Evolutionary conservation across 2,329 filamentous ascomycete species (phyloP), one percentile per base, ranked within the genome.

Genomic region (Nemania bipapillata): DNA sequence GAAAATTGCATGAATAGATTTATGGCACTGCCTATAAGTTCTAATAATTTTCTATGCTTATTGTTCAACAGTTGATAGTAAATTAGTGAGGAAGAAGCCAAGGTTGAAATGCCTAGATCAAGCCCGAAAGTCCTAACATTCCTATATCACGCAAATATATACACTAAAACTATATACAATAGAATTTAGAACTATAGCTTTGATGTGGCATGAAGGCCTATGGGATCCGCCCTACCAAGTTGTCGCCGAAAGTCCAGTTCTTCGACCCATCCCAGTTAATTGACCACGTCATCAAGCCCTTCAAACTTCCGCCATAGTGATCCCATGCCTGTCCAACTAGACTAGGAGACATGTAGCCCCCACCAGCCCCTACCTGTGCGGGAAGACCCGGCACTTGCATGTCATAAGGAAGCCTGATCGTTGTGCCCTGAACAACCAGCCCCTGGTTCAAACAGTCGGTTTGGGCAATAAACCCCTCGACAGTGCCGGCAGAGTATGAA

Each of bases 201-300:
- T n/a, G 8, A 6, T 17, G 17, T 20, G 15, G 7, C 8, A 4
- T 17, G 30, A 5, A 5, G 9, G 32, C 15, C 17, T 65, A 68
- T 11, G 61, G 60, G 53, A 72, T 72, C n/a, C 70, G 65, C 11
- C 69, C 67, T 63, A 76, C 73, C 4, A 78, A 37, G 42, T 78
- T 80, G 63, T 80, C 74, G n/a, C 70, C 75, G 65, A 79, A 80
- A 1, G 77, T 76, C 78, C 78, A 80, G 59, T 63, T 68, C 63
- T 76, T 76, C 11, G 78, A 79, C 9, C 77, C 78, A 55, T 80
- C 78, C 78, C 78, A 80, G 73, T 80, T 80, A 66, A 79, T 78
- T 7, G 78, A 80, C 78, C 78, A 80, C 1, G 78, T 79, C 78
- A 80, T 80, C 56, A 80, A 24, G 6, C 79, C 79, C 69, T 79